phyloP scores from a whole-genome alignment of 2,329 filamentous ascomycete species.

The Colletotrichum melonis region DNA sequence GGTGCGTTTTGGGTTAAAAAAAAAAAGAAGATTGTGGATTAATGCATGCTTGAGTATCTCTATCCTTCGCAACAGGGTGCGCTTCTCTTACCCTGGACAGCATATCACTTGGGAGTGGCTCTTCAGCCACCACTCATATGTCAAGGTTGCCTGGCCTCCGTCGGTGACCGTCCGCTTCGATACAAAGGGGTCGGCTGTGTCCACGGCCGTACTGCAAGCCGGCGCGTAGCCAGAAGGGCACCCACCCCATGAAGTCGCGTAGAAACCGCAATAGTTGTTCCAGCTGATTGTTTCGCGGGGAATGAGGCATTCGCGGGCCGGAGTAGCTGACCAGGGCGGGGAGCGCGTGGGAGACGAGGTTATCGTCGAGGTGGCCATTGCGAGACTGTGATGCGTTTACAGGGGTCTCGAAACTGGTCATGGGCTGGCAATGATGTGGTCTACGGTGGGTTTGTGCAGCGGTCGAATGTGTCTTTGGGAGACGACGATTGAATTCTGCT shows the following conservation, averaged over 20 bases:
- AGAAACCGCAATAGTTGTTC: not conserved
- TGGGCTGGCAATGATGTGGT: not conserved
- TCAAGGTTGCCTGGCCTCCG: not conserved
- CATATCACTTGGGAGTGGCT: not conserved
- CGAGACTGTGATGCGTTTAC: no score
- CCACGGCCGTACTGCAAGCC: not conserved
- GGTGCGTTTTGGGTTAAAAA: no score
- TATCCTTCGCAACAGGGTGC: no score
- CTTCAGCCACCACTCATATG: not conserved
- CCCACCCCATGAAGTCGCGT: not conserved
- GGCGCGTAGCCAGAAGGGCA: conserved; percentile 14
- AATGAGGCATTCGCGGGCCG: not conserved
- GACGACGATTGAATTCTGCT: not conserved
- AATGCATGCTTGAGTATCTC: no score
- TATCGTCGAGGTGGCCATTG: no score
- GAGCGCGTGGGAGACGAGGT: no score
- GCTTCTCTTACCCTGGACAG: conserved; percentile 4
- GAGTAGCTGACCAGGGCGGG: not conserved
- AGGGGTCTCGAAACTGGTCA: no score
- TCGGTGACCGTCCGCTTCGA: not conserved
- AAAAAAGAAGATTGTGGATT: no score
- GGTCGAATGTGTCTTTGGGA: not conserved
- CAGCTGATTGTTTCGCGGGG: not conserved
- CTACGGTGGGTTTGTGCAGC: not conserved
- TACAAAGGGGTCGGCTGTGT: no score